Evolutionary conservation across 1,139 yeast species (phyloP), one percentile per base, ranked within the genome.

Genomic region (Pichia inconspicua): DNA sequence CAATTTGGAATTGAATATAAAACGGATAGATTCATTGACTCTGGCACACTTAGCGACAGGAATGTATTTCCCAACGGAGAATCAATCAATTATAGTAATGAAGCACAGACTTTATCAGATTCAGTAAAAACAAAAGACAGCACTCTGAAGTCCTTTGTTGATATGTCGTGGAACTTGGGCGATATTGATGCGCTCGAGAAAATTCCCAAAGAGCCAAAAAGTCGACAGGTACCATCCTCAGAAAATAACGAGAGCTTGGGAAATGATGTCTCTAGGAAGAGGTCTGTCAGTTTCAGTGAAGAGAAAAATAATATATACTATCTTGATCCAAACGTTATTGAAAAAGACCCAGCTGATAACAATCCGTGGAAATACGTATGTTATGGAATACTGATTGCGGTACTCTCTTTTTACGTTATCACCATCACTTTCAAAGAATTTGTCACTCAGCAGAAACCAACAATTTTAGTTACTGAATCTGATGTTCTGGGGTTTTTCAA

Each of bases 141-240:
- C 34, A 12, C 34, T 30, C 14, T 14, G 6, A 30, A 30, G 6
- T 30, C 34, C 2, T 30, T 30, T 30, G 34, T 30, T 30, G 34
- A 30, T 30, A 10, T 30, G 27, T 30, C 34, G 4, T 57, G 60
- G 61, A 47, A 52, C 10, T 56, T 50, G 43, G 59, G 59, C 9
- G 56, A 54, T 44, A 53, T 58, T 25, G 61, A 58, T 40, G 58
- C 51, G 1, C 43, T 55, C 11, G 58, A 54, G 28, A 45, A 53
- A 34, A 25, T 37, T 8, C 44, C 54, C 2, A 46, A 14, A 44
- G 48, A 43, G 53, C 41, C 34, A 30, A 30, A 30, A 5, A 22
- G 5, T 22, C 22, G 5, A 11, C 34, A 12, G 12, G 34, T 14
- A 6, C 5, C 9, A 11, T 32, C 35, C n/a, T 14, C 30, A 6